Evolutionary conservation across 257 asterid genomes (phyloP).

Genomic region (Solanum acaule): DNA sequence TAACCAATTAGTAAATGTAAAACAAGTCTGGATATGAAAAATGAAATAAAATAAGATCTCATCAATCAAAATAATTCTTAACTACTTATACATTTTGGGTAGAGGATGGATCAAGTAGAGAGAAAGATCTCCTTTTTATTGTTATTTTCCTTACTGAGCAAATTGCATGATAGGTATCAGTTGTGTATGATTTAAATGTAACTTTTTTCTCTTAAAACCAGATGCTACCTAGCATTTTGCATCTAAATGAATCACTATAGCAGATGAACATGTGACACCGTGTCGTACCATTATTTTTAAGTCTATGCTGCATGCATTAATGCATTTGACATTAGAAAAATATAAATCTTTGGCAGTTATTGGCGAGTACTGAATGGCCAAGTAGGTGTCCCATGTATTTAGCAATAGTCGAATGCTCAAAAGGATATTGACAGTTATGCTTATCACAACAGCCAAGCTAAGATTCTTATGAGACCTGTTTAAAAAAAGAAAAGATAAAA

Average conservation of each 20-base stretch:
- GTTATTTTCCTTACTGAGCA: background rate
- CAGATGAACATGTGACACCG: background rate
- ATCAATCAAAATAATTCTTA: background rate
- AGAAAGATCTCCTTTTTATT: background rate
- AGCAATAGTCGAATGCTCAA: background rate
- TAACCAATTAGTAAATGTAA: background rate
- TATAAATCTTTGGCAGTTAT: background rate
- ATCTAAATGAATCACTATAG: background rate
- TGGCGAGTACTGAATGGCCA: background rate
- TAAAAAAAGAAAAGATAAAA: background rate
- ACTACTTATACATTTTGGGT: background rate
- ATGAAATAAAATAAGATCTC: background rate
- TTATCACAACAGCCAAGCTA: background rate
- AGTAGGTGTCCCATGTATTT: background rate
- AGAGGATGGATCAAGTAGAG: background rate
- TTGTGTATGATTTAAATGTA: background rate
- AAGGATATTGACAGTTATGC: background rate
- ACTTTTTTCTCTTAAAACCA: background rate
- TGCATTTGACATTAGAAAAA: background rate
- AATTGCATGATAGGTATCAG: background rate
- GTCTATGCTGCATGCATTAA: background rate
- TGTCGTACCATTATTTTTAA: background rate
- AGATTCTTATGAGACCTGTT: background rate
- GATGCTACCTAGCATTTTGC: background rate
- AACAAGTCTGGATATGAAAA: background rate